phyloP scores from a whole-genome alignment of 495 filamentous ascomycete genomes.

The Neurospora sublineolata region DNA sequence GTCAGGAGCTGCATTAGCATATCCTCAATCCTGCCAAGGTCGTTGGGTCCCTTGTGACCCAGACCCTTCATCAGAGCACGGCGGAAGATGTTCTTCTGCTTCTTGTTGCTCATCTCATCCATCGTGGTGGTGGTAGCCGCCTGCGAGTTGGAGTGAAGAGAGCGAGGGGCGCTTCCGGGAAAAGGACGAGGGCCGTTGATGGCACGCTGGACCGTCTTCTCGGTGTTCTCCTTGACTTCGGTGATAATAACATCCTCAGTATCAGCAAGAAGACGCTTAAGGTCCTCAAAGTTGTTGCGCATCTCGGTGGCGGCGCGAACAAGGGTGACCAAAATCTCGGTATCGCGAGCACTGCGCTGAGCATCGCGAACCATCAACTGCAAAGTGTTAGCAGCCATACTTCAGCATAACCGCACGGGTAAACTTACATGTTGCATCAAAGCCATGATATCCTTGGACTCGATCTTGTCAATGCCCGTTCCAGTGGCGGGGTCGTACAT shows the following conservation, averaged over 20 bases:
- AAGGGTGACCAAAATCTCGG: conserved; percentile 88
- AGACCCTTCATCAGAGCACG: conserved; percentile 75
- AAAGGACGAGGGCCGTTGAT: conserved; percentile 81
- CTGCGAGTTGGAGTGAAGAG: conserved; percentile 41
- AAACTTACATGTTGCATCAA: conserved; percentile 85
- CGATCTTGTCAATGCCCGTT: conserved; percentile 78
- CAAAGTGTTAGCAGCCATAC: conserved; percentile 23
- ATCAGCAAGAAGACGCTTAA: conserved; percentile 83
- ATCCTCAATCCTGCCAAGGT: conserved; percentile 83
- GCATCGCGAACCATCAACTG: conserved; percentile 92
- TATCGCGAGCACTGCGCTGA: conserved; percentile 91
- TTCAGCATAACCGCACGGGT: background rate
- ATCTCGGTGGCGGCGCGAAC: conserved; percentile 93
- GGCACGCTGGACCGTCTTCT: conserved; percentile 66
- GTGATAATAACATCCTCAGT: conserved; percentile 77
- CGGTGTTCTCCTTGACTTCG: conserved; percentile 73
- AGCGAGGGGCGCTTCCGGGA: conserved; percentile 50
- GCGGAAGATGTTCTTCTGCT: conserved; percentile 82
- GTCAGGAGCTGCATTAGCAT: conserved; percentile 87
- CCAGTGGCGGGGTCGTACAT: conserved; percentile 88
- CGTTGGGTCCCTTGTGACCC: conserved; percentile 72
- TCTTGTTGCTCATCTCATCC: conserved; percentile 48
- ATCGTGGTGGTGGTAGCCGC: conserved; percentile 54
- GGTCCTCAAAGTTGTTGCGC: conserved; percentile 91
- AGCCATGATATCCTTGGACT: conserved; percentile 94